Base-by-base conservation (phyloP, 2,329 filamentous ascomycete genomes). In the Xylariales sp. region DNA sequence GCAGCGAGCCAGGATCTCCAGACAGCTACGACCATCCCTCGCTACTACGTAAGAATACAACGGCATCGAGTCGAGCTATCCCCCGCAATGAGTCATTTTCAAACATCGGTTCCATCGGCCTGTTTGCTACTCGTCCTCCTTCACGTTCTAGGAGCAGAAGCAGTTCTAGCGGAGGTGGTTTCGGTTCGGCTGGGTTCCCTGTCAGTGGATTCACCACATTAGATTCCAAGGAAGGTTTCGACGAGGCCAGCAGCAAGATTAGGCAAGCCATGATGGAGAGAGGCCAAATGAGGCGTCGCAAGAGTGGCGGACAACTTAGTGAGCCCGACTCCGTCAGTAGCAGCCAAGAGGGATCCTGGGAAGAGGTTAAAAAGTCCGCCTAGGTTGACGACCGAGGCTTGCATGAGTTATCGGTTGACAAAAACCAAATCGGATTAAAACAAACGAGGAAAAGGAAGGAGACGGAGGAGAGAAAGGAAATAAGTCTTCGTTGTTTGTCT, bases 61-160 rank as follows among this genome's bases (percentile, higher is more conserved):
- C 68, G 19, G 65, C 65, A 47, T 76, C 72, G 20, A 74, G 72
- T 52, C 67, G 70, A 14, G 65, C 68, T 2, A 67, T 76, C 48
- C 90, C 91, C 7, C 82, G 86, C 43, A 96, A 95, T 66, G 93
- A 97, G 63, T 93, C 87, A 1, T 96, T 96, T 66, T 83, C 83
- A 61, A 91, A 97, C 60, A 84, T 97, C 46, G 85, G 87, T 11
- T 81, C 78, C 33, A 84, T 95, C 48, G 87, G 85, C 44, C 83
- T 98, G 64, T 98, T 97, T 66, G 88, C 90, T 3, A 93, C 88
- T 13, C 76, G 87, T 20, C 89, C 90, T 5, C 76, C 84, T n/a
- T 94, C 86, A 36, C 81, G 88, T n/a, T 83, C 77, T 48, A 74
- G 85, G 18, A 86, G 81, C 51, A 74, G 83, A 35, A 87, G 79